Conservation (phyloP, 2,329 filamentous ascomycete genomes). For the Colletotrichum paranaense region DNA sequence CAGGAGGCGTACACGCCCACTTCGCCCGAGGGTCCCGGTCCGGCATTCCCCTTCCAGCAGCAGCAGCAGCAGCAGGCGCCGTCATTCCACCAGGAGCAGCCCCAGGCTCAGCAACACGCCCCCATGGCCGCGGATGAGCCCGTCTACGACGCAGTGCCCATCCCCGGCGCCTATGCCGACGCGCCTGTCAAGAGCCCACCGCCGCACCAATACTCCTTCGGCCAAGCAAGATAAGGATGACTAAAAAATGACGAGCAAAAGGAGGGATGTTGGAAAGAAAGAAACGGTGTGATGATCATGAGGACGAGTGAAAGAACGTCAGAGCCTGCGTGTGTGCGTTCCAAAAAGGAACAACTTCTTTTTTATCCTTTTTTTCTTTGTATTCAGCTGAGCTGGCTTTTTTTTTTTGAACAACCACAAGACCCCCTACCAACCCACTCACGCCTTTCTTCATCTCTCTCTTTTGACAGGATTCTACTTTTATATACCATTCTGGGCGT, state of each 20-base stretch:
- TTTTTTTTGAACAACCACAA: neutral
- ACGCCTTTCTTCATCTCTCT: neutral
- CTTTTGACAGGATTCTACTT: conserved; percentile 6
- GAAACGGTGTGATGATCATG: conserved; percentile 14
- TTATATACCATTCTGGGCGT: conserved; percentile 38
- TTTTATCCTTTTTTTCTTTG: conserved; percentile 21
- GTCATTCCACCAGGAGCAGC: conserved; percentile 51
- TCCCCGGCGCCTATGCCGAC: conserved; percentile 83
- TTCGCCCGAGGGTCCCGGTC: conserved; percentile 50
- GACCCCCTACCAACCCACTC: neutral
- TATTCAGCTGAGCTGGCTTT: conserved; percentile 27
- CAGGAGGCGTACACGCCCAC: conserved; percentile 72
- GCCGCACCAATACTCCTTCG: conserved; percentile 56
- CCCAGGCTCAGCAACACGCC: conserved; percentile 70
- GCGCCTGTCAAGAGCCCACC: conserved; percentile 64
- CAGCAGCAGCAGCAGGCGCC: conserved; percentile 59
- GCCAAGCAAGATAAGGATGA: conserved; percentile 41
- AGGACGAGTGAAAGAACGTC: neutral
- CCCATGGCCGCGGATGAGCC: conserved; percentile 82
- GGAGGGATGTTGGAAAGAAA: neutral
- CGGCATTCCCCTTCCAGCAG: conserved; percentile 50
- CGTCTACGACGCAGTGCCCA: conserved; percentile 86
- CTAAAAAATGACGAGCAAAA: conserved; percentile 25
- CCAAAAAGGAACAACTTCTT: conserved; percentile 7
- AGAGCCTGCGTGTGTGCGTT: neutral